Evolutionary conservation across 371 early-diverging fungal genomes (phyloP), one percentile per base, ranked within the genome.

Genomic region (Circinella umbellata): DNA sequence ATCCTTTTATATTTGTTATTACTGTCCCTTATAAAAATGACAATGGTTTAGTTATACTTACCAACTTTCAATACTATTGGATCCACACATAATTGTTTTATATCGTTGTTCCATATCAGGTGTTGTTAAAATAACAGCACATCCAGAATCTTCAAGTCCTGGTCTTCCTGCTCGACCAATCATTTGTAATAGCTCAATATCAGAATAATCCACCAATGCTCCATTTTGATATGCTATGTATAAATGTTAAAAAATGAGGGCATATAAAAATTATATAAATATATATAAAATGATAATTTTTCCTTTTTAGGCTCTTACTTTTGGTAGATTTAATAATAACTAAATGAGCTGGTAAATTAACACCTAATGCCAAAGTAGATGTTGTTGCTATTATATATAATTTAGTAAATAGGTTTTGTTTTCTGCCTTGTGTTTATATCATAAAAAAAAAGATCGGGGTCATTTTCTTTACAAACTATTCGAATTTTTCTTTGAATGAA

Each of bases 91-190:
- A 64, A 89, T 71, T 11, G 75, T 71, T 48, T 88, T 75, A 71
- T 92, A 96, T 10, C 83, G 80, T 18, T 71, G 34, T 39, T 86
- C 73, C 70, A 85, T 87, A 2, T 82, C 74, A 4, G 69, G 46
- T 27, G 84, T 83, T 0, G 96, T 95, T 77, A 98, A 81, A 42
- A 98, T 88, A 7, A 94, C 87, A 8, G 90, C 95, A 66, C 76
- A 81, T 3, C 95, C 98, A 48, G 77, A 76, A 57, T 82, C 86
- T 68, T 96, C 96, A 78, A 91, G 92, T 70, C 93, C 94, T 5
- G 95, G 94, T 71, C 98, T 74, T 15, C 97, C 97, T 10, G 97
- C 97, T 59, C 99, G 83, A 1, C 99, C 99, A 60, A 95, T 89
- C 93, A 97, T 97, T 81, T 97, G 99, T 63, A 93, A 77, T 6